A percentile compares a stretch with the other conserved stretches of the same genome.
These are phyloP conservation scores for Arachis monticola DNA, from an alignment of 331 rosid genomes.

Conservation along the genomic window DNA sequence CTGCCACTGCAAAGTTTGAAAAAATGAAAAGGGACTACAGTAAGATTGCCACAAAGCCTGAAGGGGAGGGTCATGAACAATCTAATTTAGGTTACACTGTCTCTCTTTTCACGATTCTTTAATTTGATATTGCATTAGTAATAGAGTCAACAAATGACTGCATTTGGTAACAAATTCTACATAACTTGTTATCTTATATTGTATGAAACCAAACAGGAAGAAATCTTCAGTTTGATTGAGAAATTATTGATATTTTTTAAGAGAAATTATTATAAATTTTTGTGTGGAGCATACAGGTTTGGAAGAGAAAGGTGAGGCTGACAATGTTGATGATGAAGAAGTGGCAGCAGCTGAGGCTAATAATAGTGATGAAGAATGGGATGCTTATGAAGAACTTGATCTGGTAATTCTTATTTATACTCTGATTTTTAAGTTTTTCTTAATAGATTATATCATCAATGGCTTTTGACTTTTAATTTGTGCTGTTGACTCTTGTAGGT, in stretches of 20 bases:
- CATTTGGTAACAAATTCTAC: background rate
- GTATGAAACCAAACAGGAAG: no score
- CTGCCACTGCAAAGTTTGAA: conserved; percentile 70
- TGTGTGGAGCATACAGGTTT: conserved; percentile 35
- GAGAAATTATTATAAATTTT: conserved; percentile 4
- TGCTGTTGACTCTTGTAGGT: conserved; percentile 54
- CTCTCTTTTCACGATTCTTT: conserved; percentile 17
- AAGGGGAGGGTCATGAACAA: conserved; percentile 55
- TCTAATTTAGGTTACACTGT: conserved; percentile 61
- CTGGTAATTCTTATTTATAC: conserved; percentile 46
- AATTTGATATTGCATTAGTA: conserved; percentile 26
- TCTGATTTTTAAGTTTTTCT: conserved; percentile 8
- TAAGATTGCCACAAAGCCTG: conserved; percentile 52
- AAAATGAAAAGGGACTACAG: conserved; percentile 64
- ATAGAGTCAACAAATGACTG: conserved; percentile 14
- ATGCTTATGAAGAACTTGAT: conserved; percentile 56
- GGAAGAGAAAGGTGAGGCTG: conserved; percentile 61
- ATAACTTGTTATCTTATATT: conserved; percentile 26
- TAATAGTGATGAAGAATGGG: conserved; percentile 71
- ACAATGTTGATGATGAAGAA: conserved; percentile 61
- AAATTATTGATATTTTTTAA: no score
- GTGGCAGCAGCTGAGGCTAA: conserved; percentile 67
- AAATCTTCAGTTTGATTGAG: no score
- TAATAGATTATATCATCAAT: conserved; percentile 13
- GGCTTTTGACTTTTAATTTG: conserved; percentile 30